phyloP scores from a whole-genome alignment of 2,329 filamentous ascomycete species.

The Scytalidium sp. region DNA sequence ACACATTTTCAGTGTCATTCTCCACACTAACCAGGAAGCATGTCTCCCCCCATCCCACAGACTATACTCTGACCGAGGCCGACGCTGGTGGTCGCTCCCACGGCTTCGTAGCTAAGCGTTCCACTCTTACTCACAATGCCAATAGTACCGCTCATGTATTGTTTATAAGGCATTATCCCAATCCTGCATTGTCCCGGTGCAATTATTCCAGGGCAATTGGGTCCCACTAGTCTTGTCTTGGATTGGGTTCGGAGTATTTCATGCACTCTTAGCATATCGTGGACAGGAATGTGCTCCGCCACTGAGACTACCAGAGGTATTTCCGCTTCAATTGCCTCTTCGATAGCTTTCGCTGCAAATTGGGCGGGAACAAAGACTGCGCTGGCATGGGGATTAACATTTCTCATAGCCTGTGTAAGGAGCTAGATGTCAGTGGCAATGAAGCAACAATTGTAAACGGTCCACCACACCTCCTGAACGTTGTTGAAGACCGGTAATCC shows the following conservation, averaged over 20 bases:
- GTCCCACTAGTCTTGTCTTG: slow-evolving; percentile 70
- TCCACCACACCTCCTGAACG: slow-evolving; percentile 48
- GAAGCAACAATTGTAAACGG: neutral
- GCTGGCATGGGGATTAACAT: slow-evolving; percentile 64
- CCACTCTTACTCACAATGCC: slow-evolving; percentile 80
- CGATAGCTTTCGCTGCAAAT: slow-evolving; percentile 64
- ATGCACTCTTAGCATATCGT: slow-evolving; percentile 71
- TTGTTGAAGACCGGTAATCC: slow-evolving; percentile 66
- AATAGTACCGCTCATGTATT: slow-evolving; percentile 61
- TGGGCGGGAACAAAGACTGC: slow-evolving; percentile 72
- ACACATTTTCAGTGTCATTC: no score
- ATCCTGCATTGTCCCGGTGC: slow-evolving; percentile 69
- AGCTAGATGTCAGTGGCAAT: neutral
- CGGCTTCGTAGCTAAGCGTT: slow-evolving; percentile 77
- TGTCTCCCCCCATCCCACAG: slow-evolving; percentile 75
- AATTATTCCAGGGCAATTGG: slow-evolving; percentile 81
- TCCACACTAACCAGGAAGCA: slow-evolving; percentile 60
- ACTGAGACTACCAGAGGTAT: slow-evolving; percentile 76
- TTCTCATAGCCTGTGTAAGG: slow-evolving; percentile 46
- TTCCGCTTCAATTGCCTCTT: slow-evolving; percentile 74
- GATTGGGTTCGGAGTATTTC: slow-evolving; percentile 69
- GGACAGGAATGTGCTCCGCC: slow-evolving; percentile 75
- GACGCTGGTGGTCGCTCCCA: slow-evolving; percentile 69
- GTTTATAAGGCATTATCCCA: slow-evolving; percentile 62
- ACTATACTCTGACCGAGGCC: slow-evolving; percentile 75